A percentile compares a stretch with the other conserved stretches of the same genome.
phyloP scores from a whole-genome alignment of 2,329 filamentous ascomycete species.

The Chaetomiaceae sp. region DNA sequence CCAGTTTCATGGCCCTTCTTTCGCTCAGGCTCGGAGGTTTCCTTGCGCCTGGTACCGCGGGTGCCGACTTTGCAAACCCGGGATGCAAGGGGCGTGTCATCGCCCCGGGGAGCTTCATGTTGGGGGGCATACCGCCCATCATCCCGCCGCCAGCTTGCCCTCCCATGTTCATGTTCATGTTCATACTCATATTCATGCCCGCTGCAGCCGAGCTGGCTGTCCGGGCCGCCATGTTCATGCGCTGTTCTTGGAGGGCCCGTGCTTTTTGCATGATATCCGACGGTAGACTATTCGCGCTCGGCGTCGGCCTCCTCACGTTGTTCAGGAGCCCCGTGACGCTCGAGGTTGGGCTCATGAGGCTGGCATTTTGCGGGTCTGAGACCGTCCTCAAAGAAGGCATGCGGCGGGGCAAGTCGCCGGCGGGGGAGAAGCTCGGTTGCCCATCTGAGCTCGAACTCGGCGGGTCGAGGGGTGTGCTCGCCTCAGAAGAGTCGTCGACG shows the following conservation, averaged over 20 bases:
- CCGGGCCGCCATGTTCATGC: conserved; percentile 31
- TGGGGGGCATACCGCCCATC: conserved; percentile 42
- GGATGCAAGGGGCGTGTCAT: conserved; percentile 45
- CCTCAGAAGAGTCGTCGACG: conserved; percentile 42
- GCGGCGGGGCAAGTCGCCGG: conserved; percentile 44
- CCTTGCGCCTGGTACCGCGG: conserved; percentile 38
- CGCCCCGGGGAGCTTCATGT: conserved; percentile 39
- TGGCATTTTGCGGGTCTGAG: conserved; percentile 51
- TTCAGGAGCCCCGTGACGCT: conserved; percentile 75
- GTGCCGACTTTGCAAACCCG: conserved; percentile 51
- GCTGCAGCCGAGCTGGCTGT: conserved; percentile 14
- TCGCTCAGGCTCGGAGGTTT: conserved; percentile 59
- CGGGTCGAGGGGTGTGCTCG: conserved; percentile 45
- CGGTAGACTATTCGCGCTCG: conserved; percentile 37
- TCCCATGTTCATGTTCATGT: conserved; percentile 22
- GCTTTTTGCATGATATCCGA: conserved; percentile 40
- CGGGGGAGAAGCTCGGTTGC: conserved; percentile 18
- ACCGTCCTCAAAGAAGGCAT: conserved; percentile 56
- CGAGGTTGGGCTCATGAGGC: conserved; percentile 73
- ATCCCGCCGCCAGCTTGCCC: conserved; percentile 26
- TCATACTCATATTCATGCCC: conserved; percentile 15
- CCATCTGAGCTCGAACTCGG: conserved; percentile 31
- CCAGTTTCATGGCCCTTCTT: conserved; percentile 61
- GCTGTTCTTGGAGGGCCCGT: conserved; percentile 34
- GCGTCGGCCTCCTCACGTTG: conserved; percentile 52